Conservation (phyloP, 1,284 basidiomycete species). For the Taiwanofungus camphoratus region DNA sequence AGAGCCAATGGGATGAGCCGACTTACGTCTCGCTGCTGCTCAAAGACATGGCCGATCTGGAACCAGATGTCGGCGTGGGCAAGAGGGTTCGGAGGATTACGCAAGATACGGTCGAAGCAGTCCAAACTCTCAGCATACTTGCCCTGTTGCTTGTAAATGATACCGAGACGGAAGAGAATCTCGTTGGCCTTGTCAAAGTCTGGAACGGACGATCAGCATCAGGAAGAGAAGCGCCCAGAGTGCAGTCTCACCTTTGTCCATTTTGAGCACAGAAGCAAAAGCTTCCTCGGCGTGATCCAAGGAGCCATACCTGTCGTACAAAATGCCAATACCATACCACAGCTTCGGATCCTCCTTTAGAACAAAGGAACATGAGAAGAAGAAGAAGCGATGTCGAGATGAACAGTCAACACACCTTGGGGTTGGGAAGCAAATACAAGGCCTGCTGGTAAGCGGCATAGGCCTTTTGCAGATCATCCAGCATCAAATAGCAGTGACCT, state of each 20-base stretch:
- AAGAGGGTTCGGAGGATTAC: slow-evolving; percentile 91
- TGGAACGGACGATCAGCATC: slow-evolving; percentile 18
- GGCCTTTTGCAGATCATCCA: slow-evolving; percentile 97
- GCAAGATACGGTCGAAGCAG: slow-evolving; percentile 95
- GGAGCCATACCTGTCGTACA: slow-evolving; percentile 97
- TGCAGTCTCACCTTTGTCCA: slow-evolving; percentile 80
- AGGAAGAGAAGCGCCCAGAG: not conserved
- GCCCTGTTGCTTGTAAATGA: slow-evolving; percentile 98
- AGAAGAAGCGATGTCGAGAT: slow-evolving; percentile 6
- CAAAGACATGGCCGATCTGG: slow-evolving; percentile 98
- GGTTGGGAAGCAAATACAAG: slow-evolving; percentile 91
- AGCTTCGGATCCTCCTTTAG: slow-evolving; percentile 89
- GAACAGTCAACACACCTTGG: slow-evolving; percentile 55
- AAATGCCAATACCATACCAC: slow-evolving; percentile 99
- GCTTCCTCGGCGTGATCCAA: slow-evolving; percentile 99
- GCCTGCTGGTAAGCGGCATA: slow-evolving; percentile 99
- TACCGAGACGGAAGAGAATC: slow-evolving; percentile 96
- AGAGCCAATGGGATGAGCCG: not conserved
- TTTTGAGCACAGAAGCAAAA: slow-evolving; percentile 91
- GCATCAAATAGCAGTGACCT: slow-evolving; percentile 98
- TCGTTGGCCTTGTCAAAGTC: slow-evolving; percentile 99
- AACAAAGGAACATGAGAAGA: slow-evolving; percentile 8
- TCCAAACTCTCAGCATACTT: slow-evolving; percentile 84
- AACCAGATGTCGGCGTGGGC: slow-evolving; percentile 99
- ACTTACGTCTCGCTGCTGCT: slow-evolving; percentile 91